Evolutionary conservation across 2,329 filamentous ascomycete species (phyloP).

Genomic region (Westerdykella ornata): DNA sequence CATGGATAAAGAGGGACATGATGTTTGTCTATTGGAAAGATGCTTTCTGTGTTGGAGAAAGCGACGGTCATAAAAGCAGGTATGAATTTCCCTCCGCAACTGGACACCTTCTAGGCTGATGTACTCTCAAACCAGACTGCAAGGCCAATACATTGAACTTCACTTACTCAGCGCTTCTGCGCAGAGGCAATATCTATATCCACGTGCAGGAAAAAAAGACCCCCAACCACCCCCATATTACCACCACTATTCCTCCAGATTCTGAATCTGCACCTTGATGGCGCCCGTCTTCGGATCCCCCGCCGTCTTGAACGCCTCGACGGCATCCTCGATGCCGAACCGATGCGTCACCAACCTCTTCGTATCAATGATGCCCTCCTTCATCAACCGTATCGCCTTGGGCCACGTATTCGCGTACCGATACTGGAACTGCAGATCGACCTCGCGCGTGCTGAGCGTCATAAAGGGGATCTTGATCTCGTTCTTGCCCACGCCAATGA

Average conservation of each 20-base stretch:
- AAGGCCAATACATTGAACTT: too few relatives aligned
- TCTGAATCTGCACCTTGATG: slow-evolving; percentile 97
- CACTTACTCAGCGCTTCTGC: too few relatives aligned
- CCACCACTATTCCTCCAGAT: slow-evolving; percentile 32
- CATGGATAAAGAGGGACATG: too few relatives aligned
- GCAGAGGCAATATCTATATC: too few relatives aligned
- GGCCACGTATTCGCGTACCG: slow-evolving; percentile 96
- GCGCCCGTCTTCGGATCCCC: slow-evolving; percentile 82
- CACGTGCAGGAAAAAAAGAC: too few relatives aligned
- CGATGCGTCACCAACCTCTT: slow-evolving; percentile 80
- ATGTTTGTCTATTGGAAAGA: too few relatives aligned
- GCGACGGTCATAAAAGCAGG: too few relatives aligned
- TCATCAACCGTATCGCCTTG: slow-evolving; percentile 77
- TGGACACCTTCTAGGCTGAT: too few relatives aligned
- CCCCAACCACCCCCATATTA: not conserved
- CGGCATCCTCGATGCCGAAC: slow-evolving; percentile 75
- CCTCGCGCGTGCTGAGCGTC: slow-evolving; percentile 80
- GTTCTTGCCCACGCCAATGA: slow-evolving; percentile 91
- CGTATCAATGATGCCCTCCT: slow-evolving; percentile 77
- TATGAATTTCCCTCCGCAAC: too few relatives aligned
- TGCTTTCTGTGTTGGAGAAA: too few relatives aligned
- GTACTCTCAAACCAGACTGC: too few relatives aligned
- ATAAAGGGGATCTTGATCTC: slow-evolving; percentile 96
- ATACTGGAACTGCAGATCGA: slow-evolving; percentile 95
- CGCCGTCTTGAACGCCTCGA: slow-evolving; percentile 84